phyloP scores from a whole-genome alignment of 2,329 filamentous ascomycete genomes.

The Cladosporium halotolerans region DNA sequence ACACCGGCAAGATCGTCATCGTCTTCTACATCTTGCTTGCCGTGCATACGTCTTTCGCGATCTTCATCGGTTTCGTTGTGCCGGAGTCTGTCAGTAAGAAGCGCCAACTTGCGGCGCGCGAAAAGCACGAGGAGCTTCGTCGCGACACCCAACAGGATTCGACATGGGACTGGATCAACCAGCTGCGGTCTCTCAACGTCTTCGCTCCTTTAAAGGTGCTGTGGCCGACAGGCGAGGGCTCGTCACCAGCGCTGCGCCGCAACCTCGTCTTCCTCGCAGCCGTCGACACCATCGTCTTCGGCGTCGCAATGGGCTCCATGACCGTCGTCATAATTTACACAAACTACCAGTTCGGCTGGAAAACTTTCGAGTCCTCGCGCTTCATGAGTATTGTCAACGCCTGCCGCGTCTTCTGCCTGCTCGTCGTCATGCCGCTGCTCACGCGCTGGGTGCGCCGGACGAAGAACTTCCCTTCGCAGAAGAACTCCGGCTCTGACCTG shows the following conservation, averaged over 20 bases:
- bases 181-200: slow-evolving; percentile 52
- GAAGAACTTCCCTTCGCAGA: slow-evolving; percentile 37
- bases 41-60: slow-evolving; percentile 67
- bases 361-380: slow-evolving; percentile 68
- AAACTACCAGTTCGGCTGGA: slow-evolving; percentile 75
- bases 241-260: slow-evolving; percentile 55
- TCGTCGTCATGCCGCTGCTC: slow-evolving; percentile 67
- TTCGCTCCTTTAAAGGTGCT: slow-evolving; percentile 73
- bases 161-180: slow-evolving; percentile 39
- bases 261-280: slow-evolving; percentile 78
- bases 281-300: slow-evolving; percentile 76
- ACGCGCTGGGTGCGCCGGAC: slow-evolving; percentile 68
- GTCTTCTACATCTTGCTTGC: slow-evolving; percentile 77
- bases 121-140: slow-evolving; percentile 50
- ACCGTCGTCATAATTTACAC: slow-evolving; percentile 81
- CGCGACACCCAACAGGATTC: slow-evolving; percentile 23
- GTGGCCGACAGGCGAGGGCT: slow-evolving; percentile 62
- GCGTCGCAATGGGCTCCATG: slow-evolving; percentile 72
- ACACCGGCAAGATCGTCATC: slow-evolving; percentile 67
- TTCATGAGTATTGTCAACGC: slow-evolving; percentile 77
- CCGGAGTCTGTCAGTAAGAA: slow-evolving; percentile 79
- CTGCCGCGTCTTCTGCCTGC: slow-evolving; percentile 67
- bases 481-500: slow-evolving; percentile 63
- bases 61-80: slow-evolving; percentile 63
- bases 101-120: slow-evolving; percentile 62